phyloP scores from a whole-genome alignment of 495 filamentous ascomycete genomes.

The Aspergillus hancockii region DNA sequence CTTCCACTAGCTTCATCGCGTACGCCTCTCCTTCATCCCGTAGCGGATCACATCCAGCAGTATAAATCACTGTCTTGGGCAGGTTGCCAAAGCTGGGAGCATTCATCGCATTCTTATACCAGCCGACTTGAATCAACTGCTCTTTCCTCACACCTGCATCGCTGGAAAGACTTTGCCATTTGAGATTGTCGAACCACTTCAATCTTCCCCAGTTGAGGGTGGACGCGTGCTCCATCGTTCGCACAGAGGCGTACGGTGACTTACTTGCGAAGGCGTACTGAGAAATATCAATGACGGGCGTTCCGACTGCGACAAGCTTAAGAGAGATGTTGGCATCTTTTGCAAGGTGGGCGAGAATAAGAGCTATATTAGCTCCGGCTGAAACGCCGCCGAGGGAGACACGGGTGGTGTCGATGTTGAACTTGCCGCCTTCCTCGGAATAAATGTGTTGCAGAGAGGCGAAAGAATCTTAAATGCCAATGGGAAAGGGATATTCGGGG shows the following conservation, averaged over 20 bases:
- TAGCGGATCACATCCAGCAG: constrained; percentile 50
- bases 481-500: constrained; percentile 48
- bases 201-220: constrained; percentile 50
- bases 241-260: constrained; percentile 48
- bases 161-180: constrained; percentile 25
- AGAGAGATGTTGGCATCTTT: constrained; percentile 48
- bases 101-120: constrained; percentile 35
- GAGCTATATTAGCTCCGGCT: constrained; percentile 47
- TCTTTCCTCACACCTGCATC: constrained; percentile 7
- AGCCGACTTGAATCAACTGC: constrained; percentile 23
- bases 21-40: constrained; percentile 57
- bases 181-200: constrained; percentile 44
- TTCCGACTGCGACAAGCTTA: constrained; percentile 38
- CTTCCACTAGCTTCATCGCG: constrained; percentile 44
- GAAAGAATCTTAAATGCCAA: constrained; percentile 49
- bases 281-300: constrained; percentile 41
- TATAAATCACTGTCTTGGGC: constrained; percentile 48
- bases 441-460: constrained; percentile 34
- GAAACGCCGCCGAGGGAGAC: constrained; percentile 54
- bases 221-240: constrained; percentile 43
- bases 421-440: constrained; percentile 29
- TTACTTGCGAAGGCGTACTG: constrained; percentile 40
- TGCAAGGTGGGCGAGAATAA: constrained; percentile 50
- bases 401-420: constrained; percentile 44
- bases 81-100: constrained; percentile 43